phyloP scores from a whole-genome alignment of 2,329 filamentous ascomycete genomes.

The Fusarium sp. region DNA sequence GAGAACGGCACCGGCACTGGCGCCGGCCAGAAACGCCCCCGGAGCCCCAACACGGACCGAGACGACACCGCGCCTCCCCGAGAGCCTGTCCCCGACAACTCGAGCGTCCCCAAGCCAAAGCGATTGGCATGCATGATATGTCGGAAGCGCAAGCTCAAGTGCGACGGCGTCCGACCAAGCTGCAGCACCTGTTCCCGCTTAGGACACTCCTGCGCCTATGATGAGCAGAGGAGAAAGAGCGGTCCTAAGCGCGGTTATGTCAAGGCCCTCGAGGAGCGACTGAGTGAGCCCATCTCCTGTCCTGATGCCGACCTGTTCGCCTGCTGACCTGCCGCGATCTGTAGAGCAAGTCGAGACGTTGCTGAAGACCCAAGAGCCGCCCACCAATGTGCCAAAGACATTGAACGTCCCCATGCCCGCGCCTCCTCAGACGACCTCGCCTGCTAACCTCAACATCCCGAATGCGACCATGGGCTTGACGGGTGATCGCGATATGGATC shows the following conservation, averaged over 20 bases:
- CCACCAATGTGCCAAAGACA: constrained; percentile 45
- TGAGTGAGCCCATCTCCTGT: constrained; percentile 68
- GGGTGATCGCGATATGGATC: constrained; percentile 59
- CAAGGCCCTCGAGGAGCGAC: constrained; percentile 87
- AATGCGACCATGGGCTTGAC: constrained; percentile 58
- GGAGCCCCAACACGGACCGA: constrained; percentile 45
- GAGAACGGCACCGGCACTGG: constrained; percentile 50
- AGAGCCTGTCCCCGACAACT: constrained; percentile 59
- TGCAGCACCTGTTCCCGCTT: constrained; percentile 90
- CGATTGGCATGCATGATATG: constrained; percentile 95
- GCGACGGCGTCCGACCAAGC: constrained; percentile 82
- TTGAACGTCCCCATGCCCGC: constrained; percentile 42
- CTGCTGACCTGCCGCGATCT: constrained; percentile 22
- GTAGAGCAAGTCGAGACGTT: constrained; percentile 92
- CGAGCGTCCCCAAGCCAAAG: constrained; percentile 78
- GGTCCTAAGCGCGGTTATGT: constrained; percentile 94
- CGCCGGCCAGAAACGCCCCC: constrained; percentile 42
- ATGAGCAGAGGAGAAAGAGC: constrained; percentile 92
- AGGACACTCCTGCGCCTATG: constrained; percentile 86
- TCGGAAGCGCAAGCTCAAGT: constrained; percentile 88
- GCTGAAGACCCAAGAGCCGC: constrained; percentile 77
- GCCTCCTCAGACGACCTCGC: constrained; percentile 45
- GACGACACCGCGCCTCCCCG: constrained; percentile 49
- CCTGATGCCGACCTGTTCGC: constrained; percentile 21
- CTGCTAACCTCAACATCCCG: constrained; percentile 46